phyloP scores from a whole-genome alignment of 108 stramenopile species.

The Ochromonas danica region DNA sequence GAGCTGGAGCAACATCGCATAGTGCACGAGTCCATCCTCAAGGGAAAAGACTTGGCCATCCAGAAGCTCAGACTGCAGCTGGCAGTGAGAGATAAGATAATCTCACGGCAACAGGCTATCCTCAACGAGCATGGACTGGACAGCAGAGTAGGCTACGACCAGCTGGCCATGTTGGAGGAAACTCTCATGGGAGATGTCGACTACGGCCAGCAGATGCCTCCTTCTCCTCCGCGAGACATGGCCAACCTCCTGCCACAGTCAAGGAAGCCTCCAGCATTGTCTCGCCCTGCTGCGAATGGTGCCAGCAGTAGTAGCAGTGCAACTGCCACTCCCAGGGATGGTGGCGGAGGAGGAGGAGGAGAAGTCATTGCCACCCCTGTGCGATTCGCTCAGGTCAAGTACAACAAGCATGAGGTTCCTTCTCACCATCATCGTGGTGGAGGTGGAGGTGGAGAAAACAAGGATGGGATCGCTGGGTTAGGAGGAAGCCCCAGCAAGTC shows the following conservation, averaged over 20 bases:
- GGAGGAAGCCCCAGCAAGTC: no score
- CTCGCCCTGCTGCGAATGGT: no score
- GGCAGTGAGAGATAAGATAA: conserved; percentile 41
- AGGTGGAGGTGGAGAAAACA: no score
- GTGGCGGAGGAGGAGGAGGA: no score
- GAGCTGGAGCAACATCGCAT: conserved; percentile 60
- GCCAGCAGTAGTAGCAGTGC: no score
- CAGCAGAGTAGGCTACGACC: conserved; percentile 27
- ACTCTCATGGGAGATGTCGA: conserved; percentile 33
- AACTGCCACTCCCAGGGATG: no score
- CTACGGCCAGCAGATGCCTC: neutral
- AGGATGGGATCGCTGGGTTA: no score
- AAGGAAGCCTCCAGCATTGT: no score
- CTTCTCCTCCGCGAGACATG: conserved; percentile 35
- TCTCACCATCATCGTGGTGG: no score
- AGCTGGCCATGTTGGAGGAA: conserved; percentile 34
- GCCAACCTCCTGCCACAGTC: neutral
- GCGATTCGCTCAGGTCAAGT: no score
- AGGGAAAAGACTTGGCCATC: conserved; percentile 56
- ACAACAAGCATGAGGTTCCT: no score
- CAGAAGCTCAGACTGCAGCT: conserved; percentile 58
- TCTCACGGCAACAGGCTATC: conserved; percentile 42
- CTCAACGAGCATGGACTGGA: conserved; percentile 42
- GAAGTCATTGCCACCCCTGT: no score
- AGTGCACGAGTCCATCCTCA: conserved; percentile 53